These are phyloP conservation scores for Erysimum cheiri DNA, from an alignment of 441 rosid genomes.

Conservation along the genomic window DNA sequence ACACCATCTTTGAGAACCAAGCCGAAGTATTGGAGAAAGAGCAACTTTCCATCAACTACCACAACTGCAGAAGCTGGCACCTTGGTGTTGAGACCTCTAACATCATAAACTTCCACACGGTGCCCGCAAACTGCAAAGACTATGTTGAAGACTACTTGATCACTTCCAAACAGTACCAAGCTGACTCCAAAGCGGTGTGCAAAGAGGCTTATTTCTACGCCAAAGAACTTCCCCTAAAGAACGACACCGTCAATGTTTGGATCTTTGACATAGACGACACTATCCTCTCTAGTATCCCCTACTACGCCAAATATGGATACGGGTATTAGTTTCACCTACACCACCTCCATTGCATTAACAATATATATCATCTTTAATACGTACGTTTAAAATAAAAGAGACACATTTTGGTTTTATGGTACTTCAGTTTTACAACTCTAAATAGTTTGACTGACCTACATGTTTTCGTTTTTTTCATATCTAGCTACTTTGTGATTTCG, in stretches of 20 bases:
- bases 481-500: background rate
- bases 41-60: conserved; percentile 37
- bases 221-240: conserved; percentile 43
- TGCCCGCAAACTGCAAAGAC: conserved; percentile 56
- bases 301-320: conserved; percentile 59
- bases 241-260: conserved; percentile 60
- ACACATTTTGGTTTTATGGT: background rate
- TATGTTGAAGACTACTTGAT: conserved; percentile 67
- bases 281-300: conserved; percentile 64
- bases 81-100: conserved; percentile 64
- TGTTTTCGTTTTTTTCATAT: no score
- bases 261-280: conserved; percentile 71
- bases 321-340: conserved; percentile 45
- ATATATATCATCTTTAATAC: background rate
- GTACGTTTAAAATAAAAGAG: no score
- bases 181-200: conserved; percentile 51
- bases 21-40: conserved; percentile 3
- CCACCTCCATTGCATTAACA: background rate
- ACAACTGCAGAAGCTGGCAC: conserved; percentile 65
- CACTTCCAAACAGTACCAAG: conserved; percentile 50
- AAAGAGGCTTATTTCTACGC: conserved; percentile 52
- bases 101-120: conserved; percentile 46
- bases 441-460: no score
- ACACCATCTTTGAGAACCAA: background rate
- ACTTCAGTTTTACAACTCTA: background rate